A percentile compares a stretch with the other conserved stretches of the same genome.
Conservation (phyloP, 2,329 filamentous ascomycete species). For the Botrytis porri region DNA sequence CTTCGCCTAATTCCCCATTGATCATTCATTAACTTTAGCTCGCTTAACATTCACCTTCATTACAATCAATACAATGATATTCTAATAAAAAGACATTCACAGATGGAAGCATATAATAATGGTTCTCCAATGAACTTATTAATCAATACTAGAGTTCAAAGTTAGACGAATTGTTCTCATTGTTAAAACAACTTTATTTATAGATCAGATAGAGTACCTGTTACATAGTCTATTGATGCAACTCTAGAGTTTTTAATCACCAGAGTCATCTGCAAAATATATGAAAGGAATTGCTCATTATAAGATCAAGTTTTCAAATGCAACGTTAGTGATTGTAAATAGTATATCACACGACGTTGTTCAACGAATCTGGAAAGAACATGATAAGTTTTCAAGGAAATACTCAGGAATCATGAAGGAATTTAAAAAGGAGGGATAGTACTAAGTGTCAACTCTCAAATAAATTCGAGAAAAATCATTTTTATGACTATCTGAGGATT, state of each 20-base stretch:
- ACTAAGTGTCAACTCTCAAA: background rate
- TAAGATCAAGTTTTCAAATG: no score
- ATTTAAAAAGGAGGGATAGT: no score
- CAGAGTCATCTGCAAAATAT: background rate
- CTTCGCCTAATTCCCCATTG: background rate
- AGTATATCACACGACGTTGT: background rate
- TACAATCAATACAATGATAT: background rate
- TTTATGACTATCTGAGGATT: no score
- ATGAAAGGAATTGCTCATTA: background rate
- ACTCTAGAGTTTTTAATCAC: no score
- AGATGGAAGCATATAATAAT: no score
- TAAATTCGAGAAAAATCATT: no score
- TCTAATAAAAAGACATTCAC: background rate
- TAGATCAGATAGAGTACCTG: no score
- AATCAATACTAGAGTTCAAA: no score
- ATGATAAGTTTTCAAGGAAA: background rate
- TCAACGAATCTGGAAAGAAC: background rate
- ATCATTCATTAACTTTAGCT: background rate
- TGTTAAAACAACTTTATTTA: no score
- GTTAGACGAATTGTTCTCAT: background rate
- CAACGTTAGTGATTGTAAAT: background rate
- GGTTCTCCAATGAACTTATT: no score
- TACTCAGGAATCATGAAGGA: fast-evolving
- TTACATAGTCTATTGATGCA: no score
- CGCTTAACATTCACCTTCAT: background rate